Evolutionary conservation across 2,329 filamentous ascomycete species (phyloP).

Genomic region (Xylaria sp.): DNA sequence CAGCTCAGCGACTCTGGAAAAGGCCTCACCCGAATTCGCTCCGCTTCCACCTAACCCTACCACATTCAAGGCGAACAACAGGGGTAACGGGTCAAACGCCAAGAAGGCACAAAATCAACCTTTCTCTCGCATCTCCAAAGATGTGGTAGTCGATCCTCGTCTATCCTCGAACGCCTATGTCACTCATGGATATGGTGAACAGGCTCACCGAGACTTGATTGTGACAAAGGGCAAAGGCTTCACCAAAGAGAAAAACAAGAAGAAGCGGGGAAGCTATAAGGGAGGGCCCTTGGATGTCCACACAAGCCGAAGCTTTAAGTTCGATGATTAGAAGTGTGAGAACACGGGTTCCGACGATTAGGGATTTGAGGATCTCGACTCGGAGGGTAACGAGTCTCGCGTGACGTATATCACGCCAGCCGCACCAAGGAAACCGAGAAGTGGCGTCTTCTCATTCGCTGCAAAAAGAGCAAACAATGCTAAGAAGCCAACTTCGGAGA

Average conservation of each 20-base stretch:
- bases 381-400: conserved; percentile 1
- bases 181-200: conserved; percentile 86
- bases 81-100: conserved; percentile 48
- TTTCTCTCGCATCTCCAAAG: conserved; percentile 80
- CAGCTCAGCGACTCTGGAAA: conserved; percentile 60
- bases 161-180: conserved; percentile 84
- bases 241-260: conserved; percentile 99
- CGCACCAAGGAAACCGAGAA: conserved; percentile 22
- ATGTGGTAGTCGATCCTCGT: conserved; percentile 72
- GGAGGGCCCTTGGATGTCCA: conserved; percentile 88
- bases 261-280: conserved; percentile 89
- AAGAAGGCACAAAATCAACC: conserved; percentile 69
- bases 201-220: conserved; percentile 86
- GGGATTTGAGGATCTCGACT: conserved; percentile 9
- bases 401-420: conserved; percentile 16
- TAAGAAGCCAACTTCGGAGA: not conserved
- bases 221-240: conserved; percentile 96
- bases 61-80: conserved; percentile 55
- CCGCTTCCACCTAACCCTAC: conserved; percentile 65
- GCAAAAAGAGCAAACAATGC: not conserved
- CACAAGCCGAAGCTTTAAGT: conserved; percentile 89
- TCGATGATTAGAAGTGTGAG: conserved; percentile 76
- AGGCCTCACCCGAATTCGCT: conserved; percentile 62
- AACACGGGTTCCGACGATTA: conserved; percentile 29
- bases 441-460: not conserved